A percentile compares a stretch with the other conserved stretches of the same genome.
phyloP scores from a whole-genome alignment of 441 rosid species.

The Aleurites moluccanus region DNA sequence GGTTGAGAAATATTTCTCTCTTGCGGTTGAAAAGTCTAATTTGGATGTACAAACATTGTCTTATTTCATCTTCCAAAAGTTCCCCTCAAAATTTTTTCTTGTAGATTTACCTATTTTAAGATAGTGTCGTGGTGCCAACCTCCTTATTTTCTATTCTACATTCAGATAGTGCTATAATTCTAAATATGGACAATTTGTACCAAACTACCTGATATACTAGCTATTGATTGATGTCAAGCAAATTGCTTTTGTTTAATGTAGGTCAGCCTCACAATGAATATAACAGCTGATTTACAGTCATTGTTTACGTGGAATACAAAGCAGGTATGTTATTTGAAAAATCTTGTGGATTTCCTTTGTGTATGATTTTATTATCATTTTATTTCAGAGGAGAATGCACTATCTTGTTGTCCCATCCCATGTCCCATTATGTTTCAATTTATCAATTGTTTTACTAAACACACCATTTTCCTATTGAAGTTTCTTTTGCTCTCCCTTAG shows the following conservation, averaged over 20 bases:
- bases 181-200: not conserved
- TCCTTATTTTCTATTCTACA: not conserved
- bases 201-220: not conserved
- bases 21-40: not conserved
- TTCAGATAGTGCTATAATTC: not conserved
- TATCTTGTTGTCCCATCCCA: not conserved
- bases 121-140: not conserved
- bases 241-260: constrained; percentile 33
- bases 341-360: not conserved
- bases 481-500: not conserved
- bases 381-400: not conserved
- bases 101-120: not conserved
- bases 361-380: not conserved
- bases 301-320: constrained; percentile 96
- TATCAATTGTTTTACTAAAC: not conserved
- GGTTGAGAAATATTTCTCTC: not conserved
- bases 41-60: not conserved
- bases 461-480: not conserved
- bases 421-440: not conserved
- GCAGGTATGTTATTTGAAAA: constrained; percentile 51
- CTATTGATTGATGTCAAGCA: constrained; percentile 14
- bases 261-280: constrained; percentile 91
- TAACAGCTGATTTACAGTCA: constrained; percentile 81
- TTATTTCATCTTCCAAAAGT: constrained; percentile 1
- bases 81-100: not conserved